phyloP scores from a whole-genome alignment of 1,284 basidiomycete species.

The Pseudozyma tsukubaensis region DNA sequence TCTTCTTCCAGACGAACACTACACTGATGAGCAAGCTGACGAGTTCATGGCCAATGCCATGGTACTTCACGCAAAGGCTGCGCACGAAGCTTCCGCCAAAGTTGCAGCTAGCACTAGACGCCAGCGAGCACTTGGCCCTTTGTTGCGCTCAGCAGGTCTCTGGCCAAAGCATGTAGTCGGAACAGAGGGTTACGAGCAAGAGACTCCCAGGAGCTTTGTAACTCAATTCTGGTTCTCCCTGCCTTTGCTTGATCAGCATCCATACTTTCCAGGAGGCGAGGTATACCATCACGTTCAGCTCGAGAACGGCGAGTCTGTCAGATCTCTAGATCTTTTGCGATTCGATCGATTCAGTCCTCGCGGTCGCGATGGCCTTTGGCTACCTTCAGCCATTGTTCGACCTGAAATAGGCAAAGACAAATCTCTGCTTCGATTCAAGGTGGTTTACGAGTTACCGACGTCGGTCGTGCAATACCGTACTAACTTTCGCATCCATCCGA shows the following conservation, averaged over 20 bases:
- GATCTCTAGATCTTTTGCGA: slow-evolving; percentile 11
- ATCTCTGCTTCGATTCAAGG: background rate
- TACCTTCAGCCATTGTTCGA: slow-evolving; percentile 16
- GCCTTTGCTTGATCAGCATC: background rate
- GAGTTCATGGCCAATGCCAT: slow-evolving; percentile 15
- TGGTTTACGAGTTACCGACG: background rate
- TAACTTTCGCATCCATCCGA: background rate
- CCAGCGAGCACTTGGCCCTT: background rate
- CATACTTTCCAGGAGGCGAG: background rate
- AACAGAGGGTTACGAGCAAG: slow-evolving; percentile 1
- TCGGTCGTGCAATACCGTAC: background rate
- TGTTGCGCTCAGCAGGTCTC: background rate
- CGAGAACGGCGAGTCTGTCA: background rate
- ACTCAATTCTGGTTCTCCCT: background rate
- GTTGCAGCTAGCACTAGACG: background rate
- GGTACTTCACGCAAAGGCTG: background rate
- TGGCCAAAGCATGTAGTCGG: background rate
- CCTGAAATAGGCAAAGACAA: background rate
- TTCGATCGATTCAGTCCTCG: slow-evolving; percentile 12
- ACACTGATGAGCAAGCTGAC: slow-evolving; percentile 9
- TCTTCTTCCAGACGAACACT: background rate
- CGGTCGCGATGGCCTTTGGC: background rate
- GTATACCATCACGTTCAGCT: background rate
- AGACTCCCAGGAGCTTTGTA: background rate
- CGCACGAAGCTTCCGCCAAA: background rate